Evolutionary conservation across 345 rosid genomes (phyloP).

Genomic region (thale cress (Arabidopsis thaliana)): TAIR10.1 NC_003074.8:5922001-5922500

Average conservation of each 20-base stretch:
- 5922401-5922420: constrained; percentile 55
- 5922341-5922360: constrained; percentile 66
- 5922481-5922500: constrained; percentile 52
- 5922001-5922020: constrained; percentile 59
- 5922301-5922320: constrained; percentile 29
- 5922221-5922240: constrained; percentile 49
- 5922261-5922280: constrained; percentile 32
- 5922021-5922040: constrained; percentile 84
- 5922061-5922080: constrained; percentile 92
- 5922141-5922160: constrained; percentile 61
- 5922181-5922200: constrained; percentile 70
- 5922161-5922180: constrained; percentile 62
- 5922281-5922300: constrained; percentile 14
- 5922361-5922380: constrained; percentile 61
- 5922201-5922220: constrained; percentile 53
- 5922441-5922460: constrained; percentile 69
- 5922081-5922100: constrained; percentile 82
- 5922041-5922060: constrained; percentile 78
- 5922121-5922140: constrained; percentile 56
- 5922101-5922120: constrained; percentile 60
- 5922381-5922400: constrained; percentile 54
- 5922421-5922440: constrained; percentile 67
- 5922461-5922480: constrained; percentile 71
- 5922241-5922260: constrained; percentile 26
- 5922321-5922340: constrained; percentile 85